phyloP scores from a whole-genome alignment of 2,329 filamentous ascomycete genomes.

The Arthroderma sp. region DNA sequence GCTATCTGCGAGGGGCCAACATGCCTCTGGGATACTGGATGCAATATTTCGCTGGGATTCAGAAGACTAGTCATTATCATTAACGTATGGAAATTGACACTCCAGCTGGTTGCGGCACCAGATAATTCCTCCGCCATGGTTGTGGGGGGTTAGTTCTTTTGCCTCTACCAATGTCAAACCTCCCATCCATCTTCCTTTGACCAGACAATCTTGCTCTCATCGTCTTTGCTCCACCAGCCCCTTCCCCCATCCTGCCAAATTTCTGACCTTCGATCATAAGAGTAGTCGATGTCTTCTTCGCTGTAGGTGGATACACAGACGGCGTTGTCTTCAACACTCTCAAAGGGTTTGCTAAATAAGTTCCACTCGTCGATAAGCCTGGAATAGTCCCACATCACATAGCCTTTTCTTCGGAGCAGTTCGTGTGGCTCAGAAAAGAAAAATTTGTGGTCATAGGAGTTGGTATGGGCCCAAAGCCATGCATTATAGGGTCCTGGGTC shows the following conservation, averaged over 20 bases:
- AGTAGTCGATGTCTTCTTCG: background rate
- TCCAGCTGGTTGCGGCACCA: too few species aligned
- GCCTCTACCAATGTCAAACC: too few species aligned
- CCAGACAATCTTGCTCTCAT: slow-evolving; percentile 9
- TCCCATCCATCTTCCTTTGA: background rate
- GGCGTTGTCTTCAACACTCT: background rate
- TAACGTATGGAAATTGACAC: too few species aligned
- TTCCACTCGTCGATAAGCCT: slow-evolving; percentile 7
- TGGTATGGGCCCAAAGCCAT: slow-evolving; percentile 7
- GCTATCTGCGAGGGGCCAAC: too few species aligned
- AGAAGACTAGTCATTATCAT: too few species aligned
- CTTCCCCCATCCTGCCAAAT: slow-evolving; percentile 4
- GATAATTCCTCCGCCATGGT: too few species aligned
- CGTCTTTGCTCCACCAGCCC: slow-evolving; percentile 10
- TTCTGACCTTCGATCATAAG: slow-evolving; percentile 1
- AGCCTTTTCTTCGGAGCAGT: slow-evolving; percentile 4
- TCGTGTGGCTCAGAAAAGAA: background rate
- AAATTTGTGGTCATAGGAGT: too few species aligned
- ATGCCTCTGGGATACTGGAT: too few species aligned
- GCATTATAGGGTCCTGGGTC: slow-evolving; percentile 5
- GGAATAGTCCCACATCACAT: slow-evolving; percentile 9
- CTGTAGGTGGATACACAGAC: too few species aligned
- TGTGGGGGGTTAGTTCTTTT: too few species aligned
- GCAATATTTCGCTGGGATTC: too few species aligned
- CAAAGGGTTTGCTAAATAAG: background rate